Base-by-base conservation (phyloP, 176 grass and related monocot genomes). In the Tillandsia leiboldiana region DNA sequence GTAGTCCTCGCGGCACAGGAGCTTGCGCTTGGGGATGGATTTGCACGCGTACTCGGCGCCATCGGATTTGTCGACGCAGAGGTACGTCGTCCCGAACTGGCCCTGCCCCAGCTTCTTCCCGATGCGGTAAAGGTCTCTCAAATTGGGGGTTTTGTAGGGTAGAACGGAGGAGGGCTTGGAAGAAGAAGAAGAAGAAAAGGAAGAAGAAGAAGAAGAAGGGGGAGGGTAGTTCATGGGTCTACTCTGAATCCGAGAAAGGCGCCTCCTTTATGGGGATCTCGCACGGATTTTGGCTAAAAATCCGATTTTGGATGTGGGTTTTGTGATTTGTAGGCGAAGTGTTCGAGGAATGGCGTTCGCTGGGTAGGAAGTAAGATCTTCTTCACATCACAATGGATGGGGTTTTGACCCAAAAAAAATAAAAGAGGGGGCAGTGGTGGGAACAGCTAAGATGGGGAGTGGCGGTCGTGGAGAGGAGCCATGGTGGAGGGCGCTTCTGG, bases 71-170 rank as follows among this genome's bases (percentile, higher is more conserved):
- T 67, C 81, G 28, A 86, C 84, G 85, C 92, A 96, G 77, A 89
- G 75, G 73, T 96, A 96, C 66, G 92, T 96, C 48, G 92, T 96
- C 70, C 92, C 92, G 68, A 96, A 96, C 78, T 91, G 88, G 27
- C 92, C 92, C 83, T 96, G 92, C 52, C 92, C 92, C 2, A 96
- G 83, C 88, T 96, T 96, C 81, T 91, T 96, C 42, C 92, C 88
- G 73, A 96, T 91, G 51, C 88, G 88, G 81, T 91, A 92, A 77
- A 78, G 88, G 66, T 96, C 92, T 28, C 88, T 84, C 51, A 96
- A 79, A 78, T 91, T 96, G 24, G 67, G 75, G 48, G 88, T 96
- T 82, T 87, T 92, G 78, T 96, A 80, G 48, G 88, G 88, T 69
- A 96, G 78, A 49, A 96, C 88, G 2, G 85, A 96, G 72, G 77